Conservation (phyloP, 805 yeast species). For the Sugiyamaella boreocaroliniensis region DNA sequence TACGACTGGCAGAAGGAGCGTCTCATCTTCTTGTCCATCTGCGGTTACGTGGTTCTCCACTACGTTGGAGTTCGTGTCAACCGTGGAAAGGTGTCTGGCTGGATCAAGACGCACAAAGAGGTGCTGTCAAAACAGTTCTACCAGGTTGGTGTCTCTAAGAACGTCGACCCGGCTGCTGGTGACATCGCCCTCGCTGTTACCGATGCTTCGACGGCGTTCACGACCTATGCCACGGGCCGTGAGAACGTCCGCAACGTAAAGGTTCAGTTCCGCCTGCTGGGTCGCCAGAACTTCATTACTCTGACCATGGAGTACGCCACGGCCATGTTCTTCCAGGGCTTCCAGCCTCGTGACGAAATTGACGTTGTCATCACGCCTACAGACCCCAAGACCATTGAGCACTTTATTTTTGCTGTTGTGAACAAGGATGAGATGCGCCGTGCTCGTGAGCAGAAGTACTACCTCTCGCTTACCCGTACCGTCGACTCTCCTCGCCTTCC, state of each 20-base stretch:
- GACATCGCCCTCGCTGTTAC: constrained; percentile 7
- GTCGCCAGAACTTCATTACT: constrained; percentile 74
- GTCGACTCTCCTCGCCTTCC: constrained; percentile 69
- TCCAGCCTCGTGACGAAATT: constrained; percentile 49
- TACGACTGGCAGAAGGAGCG: constrained; percentile 78
- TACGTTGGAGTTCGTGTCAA: constrained; percentile 57
- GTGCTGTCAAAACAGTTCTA: constrained; percentile 62
- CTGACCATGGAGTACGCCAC: constrained; percentile 58
- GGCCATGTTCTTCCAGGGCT: constrained; percentile 45
- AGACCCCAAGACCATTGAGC: constrained; percentile 49
- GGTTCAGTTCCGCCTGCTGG: constrained; percentile 55
- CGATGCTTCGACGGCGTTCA: constrained; percentile 43
- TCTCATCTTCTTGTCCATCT: constrained; percentile 46
- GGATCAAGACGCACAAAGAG: constrained; percentile 45
- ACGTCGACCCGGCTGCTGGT: background rate
- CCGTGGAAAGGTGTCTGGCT: constrained; percentile 44
- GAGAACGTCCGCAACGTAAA: constrained; percentile 59
- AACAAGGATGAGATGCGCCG: constrained; percentile 77
- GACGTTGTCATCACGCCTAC: constrained; percentile 55
- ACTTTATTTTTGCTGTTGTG: constrained; percentile 76
- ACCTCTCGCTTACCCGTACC: constrained; percentile 76
- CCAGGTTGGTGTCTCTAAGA: constrained; percentile 53
- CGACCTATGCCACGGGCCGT: constrained; percentile 85
- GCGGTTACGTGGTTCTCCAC: constrained; percentile 45
- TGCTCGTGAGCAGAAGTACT: constrained; percentile 70